phyloP scores from a whole-genome alignment of 73 alveolate genomes.

The Urostyla sp. region DNA sequence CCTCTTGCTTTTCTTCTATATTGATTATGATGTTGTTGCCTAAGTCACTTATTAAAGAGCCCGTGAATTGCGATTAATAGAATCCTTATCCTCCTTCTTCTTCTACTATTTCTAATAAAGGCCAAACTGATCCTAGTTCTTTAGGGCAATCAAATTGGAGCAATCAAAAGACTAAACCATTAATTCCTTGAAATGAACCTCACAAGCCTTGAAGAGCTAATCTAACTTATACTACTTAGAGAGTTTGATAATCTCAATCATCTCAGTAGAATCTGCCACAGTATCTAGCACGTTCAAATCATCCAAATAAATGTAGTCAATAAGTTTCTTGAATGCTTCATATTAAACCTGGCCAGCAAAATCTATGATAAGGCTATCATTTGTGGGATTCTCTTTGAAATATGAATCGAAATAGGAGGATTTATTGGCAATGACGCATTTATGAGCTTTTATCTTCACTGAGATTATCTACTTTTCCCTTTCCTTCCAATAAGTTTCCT shows the following conservation, averaged over 20 bases:
- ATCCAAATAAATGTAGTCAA: conserved; percentile 76
- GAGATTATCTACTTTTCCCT: conserved; percentile 1
- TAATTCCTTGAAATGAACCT: conserved; percentile 52
- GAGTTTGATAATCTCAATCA: conserved; percentile 61
- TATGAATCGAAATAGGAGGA: conserved; percentile 4
- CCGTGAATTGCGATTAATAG: conserved; percentile 17
- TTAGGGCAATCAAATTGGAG: conserved; percentile 15
- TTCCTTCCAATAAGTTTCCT: conserved; percentile 40
- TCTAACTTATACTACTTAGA: conserved; percentile 54
- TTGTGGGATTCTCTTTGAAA: background rate
- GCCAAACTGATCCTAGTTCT: background rate
- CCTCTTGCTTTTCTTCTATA: conserved; percentile 3
- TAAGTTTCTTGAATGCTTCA: conserved; percentile 62
- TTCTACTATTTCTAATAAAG: background rate
- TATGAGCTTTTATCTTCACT: conserved; percentile 16
- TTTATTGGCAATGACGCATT: conserved; percentile 40
- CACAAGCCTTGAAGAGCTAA: conserved; percentile 60
- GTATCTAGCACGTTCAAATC: conserved; percentile 58
- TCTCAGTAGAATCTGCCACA: conserved; percentile 53
- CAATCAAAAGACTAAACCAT: conserved; percentile 57
- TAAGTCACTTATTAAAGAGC: conserved; percentile 20
- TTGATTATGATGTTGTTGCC: background rate
- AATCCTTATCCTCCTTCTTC: conserved; percentile 7
- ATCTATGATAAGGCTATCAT: conserved; percentile 11
- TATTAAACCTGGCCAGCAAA: conserved; percentile 29